Evolutionary conservation across 306 rosid species (phyloP), one percentile per base, ranked within the genome.

Genomic region (Boehmeria nivea): DNA sequence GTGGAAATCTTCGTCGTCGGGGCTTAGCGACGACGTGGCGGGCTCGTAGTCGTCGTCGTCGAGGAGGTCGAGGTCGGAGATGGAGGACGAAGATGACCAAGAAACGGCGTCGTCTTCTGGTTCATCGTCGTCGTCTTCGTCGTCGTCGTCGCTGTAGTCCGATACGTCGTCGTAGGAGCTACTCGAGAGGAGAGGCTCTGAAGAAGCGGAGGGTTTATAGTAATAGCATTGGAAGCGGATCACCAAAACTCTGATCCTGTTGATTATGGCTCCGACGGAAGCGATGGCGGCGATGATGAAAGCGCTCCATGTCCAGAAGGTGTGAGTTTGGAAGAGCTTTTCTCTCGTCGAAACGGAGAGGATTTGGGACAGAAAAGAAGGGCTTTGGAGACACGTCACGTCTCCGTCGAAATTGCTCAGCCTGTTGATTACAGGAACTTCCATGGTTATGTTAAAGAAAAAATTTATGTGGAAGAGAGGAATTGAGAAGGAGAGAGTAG

Each of bases 221-320:
- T 6, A 28, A 5, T 49, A 68, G 2, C 53, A 65, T 2, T 59
- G 76, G 44, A 77, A 59, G 5, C 54, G 26, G 39, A 67, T 1
- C 34, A 76, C 23, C 17, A 79, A 28, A 49, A 78, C 4, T 67
- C 81, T 83, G 66, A 91, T 28, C 51, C 76, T 68, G 28, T 65
- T 76, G 45, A 85, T 48, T n/a, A 61, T 66, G 51, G 87, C 51
- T 33, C 86, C 69, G 25, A 84, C 69, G 25, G 91, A 69, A 8
- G 89, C 88, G 23, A 87, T 25, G 0, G 86, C 20, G 4, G 95
- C 81, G 20, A 91, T 68, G 63, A 87, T 38, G 3, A 91, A 4
- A 57, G 84, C 86, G 10, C 83, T 48, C 85, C 83, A 82, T 72
- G 72, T 80, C 68, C 83, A 84, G 47, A 86, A 51, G 45, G 42